Conservation (phyloP, 768 basidiomycete species). For the Mycena pura region DNA sequence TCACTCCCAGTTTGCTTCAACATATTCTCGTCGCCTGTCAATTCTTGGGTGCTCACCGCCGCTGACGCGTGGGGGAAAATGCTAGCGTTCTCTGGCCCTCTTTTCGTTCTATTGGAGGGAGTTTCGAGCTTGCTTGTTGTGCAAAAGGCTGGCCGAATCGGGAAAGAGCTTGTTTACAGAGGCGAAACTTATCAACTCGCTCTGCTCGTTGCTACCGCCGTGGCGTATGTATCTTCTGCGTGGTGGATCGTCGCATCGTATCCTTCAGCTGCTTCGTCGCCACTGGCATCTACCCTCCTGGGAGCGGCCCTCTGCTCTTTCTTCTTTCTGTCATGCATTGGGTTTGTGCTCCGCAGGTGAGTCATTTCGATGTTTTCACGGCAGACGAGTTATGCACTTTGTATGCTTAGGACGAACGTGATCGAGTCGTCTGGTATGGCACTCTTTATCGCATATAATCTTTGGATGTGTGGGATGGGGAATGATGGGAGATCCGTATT, state of each 20-base stretch:
- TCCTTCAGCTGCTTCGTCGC: constrained; percentile 81
- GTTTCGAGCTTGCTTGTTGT: constrained; percentile 84
- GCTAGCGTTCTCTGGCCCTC: constrained; percentile 73
- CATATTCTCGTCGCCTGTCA: constrained; percentile 70
- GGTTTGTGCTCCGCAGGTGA: constrained; percentile 77
- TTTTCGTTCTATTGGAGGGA: constrained; percentile 85
- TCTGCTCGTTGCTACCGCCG: constrained; percentile 76
- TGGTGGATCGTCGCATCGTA: constrained; percentile 92
- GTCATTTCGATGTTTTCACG: neutral
- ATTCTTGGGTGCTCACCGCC: constrained; percentile 61
- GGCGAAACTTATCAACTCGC: constrained; percentile 81
- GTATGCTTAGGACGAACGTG: constrained; percentile 67
- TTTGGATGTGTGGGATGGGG: constrained; percentile 78
- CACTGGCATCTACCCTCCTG: constrained; percentile 87
- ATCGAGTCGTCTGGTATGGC: constrained; percentile 90
- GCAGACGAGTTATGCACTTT: neutral
- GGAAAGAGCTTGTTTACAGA: constrained; percentile 70
- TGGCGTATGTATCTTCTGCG: constrained; percentile 80
- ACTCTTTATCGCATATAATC: constrained; percentile 87
- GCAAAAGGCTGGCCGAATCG: constrained; percentile 81
- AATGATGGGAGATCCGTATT: constrained; percentile 77
- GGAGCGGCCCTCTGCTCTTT: constrained; percentile 89
- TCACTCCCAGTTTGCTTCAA: constrained; percentile 71
- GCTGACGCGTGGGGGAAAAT: constrained; percentile 77
- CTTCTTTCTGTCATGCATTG: constrained; percentile 90